Evolutionary conservation across 148 eudicot species (phyloP), one percentile per base, ranked within the genome.

Genomic region (Beta vulgaris): DNA sequence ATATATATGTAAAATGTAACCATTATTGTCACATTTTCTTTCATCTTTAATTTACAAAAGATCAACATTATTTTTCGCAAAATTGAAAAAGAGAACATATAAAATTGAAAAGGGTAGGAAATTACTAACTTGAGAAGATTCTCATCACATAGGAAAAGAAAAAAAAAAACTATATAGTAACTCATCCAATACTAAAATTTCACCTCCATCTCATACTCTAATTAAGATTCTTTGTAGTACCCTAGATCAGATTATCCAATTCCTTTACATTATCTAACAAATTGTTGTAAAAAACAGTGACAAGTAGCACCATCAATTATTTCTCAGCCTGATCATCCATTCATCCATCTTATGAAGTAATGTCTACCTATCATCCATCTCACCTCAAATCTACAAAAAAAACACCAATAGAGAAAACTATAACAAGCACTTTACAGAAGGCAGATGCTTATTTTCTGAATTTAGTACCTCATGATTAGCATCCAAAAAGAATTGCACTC

Each of bases 391-490:
- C 12, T 54, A 54, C 10, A 23, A 39, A 58, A 58, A 42, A 13
- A 51, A 18, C 29, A 70, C 15, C 60, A 28, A 70, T 13, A 60
- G 35, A 4, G 40, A 61, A 49, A 61, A 44, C 4, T 18, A 37
- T 12, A 46, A 48, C 49, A 49, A 21, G 51, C 61, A 28, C 80
- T 77, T 77, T 71, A 51, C 80, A 77, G 59, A 71, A 71, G 80
- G 71, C 62, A 77, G 75, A 77, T 71, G 48, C 80, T 61, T 34
- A 77, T 62, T 71, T 70, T 68, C 80, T 77, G 23, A 66, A 71
- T 77, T 77, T 40, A 71, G 80, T 77, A 77, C 64, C 70, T 49
- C 75, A 77, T 77, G 75, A 77, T 77, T 70, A 72, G 75, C 59
- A 35, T 36, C 75, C 75, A 19, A 37, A 66, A 66, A 66, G 49